Base-by-base conservation (phyloP, 768 basidiomycete genomes). In the Podaxis sp. region DNA sequence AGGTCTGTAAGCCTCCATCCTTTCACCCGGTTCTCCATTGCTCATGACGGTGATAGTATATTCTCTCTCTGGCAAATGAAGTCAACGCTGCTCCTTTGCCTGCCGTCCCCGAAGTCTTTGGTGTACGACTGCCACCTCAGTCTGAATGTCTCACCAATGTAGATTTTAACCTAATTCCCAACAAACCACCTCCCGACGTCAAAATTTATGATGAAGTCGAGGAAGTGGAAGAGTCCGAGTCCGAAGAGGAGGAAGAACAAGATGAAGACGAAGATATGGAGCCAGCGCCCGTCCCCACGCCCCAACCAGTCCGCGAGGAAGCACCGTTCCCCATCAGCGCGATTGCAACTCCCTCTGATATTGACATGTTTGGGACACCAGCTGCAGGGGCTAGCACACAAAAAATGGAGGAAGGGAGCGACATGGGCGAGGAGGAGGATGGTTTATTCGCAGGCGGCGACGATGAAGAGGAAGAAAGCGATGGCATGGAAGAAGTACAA, bases 91-190 rank as follows among this genome's bases (percentile, higher is more conserved):
- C 82, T 40, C 89, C 92, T 2, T 82, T 94, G 19, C 93, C 93
- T 33, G 74, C 90, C 1, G 91, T 94, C n/a, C 90, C 90, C 5
- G 93, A 94, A 74, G 88, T 92, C 2, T 94, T 93, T 74, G 93
- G 93, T 38, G 86, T 94, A 55, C 87, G 93, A 19, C 76, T 94
- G n/a, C 93, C 93, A 1, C 82, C 83, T 12, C 57, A 77, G 17
- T 78, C 85, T 8, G 90, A 94, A 11, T 88, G 90, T 61, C 81
- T 94, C 51, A 89, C 90, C 15, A 78, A 87, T 22, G 85, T 94
- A 66, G 89, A 94, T 79, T 94, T 94, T 76, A 90, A 94, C 70
- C 82, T 94, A 64, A 80, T 94, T 4, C 91, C 93, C 11, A 93
- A 91, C 73, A 87, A 88, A 72, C 90, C 92, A 1, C 91, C 93